These are phyloP conservation scores for Ottelia alismoides DNA, from an alignment of 106 monocot species.

Conservation along the genomic window DNA sequence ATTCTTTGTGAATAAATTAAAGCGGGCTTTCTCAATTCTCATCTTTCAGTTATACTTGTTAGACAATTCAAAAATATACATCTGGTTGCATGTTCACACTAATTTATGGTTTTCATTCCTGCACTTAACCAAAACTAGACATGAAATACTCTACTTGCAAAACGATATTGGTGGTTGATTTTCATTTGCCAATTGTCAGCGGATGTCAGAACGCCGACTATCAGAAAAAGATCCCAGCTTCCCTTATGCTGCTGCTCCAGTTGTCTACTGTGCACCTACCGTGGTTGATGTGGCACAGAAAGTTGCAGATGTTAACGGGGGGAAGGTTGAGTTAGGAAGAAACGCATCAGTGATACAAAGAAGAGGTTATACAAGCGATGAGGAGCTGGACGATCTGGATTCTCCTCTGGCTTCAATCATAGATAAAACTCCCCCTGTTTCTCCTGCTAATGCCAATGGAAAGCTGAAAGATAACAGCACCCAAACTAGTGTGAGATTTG, in stretches of 20 bases:
- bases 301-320: slow-evolving; percentile 27
- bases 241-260: slow-evolving; percentile 43
- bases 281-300: slow-evolving; percentile 37
- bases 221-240: slow-evolving; percentile 30
- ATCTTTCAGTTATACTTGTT: too few species aligned
- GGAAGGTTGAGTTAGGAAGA: slow-evolving; percentile 24
- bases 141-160: too few species aligned
- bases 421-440: slow-evolving; percentile 14
- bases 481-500: slow-evolving; percentile 26
- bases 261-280: slow-evolving; percentile 44
- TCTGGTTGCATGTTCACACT: too few species aligned
- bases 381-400: slow-evolving; percentile 70
- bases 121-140: too few species aligned
- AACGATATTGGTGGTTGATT: too few species aligned
- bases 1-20: too few species aligned
- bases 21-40: too few species aligned
- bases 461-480: neutral
- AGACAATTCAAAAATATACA: too few species aligned
- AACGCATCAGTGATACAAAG: slow-evolving; percentile 45
- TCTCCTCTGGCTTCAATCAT: slow-evolving; percentile 42
- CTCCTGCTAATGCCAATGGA: neutral
- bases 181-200: too few species aligned
- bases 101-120: too few species aligned
- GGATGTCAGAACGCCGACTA: slow-evolving; percentile 24
- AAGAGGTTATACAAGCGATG: slow-evolving; percentile 78